These are phyloP conservation scores for Emergomyces pasteurianus DNA, from an alignment of 2,329 filamentous ascomycete species.

Conservation along the genomic window DNA sequence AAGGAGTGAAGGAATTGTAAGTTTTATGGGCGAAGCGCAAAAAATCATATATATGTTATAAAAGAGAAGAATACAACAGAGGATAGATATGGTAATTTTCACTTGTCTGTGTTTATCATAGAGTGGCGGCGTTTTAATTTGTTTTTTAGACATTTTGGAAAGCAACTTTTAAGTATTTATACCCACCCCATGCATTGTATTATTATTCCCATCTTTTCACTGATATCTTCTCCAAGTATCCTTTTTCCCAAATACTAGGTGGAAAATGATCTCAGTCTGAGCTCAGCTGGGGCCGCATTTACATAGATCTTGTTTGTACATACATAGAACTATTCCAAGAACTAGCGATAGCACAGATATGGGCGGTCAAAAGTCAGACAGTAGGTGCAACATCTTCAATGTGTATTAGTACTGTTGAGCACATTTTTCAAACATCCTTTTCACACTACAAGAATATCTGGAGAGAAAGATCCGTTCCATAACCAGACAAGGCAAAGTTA, in stretches of 20 bases:
- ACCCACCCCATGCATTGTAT: not conserved
- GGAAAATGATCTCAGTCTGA: not conserved
- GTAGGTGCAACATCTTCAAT: not conserved
- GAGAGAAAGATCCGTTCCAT: too few species aligned
- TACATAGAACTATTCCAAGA: not conserved
- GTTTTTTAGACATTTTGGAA: not conserved
- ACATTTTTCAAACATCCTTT: not conserved
- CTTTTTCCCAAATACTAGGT: too few species aligned
- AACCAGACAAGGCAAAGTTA: not conserved
- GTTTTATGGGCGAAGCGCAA: not conserved
- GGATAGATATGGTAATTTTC: not conserved
- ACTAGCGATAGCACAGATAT: not conserved
- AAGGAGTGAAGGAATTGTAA: constrained; percentile 1
- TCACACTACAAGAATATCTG: not conserved
- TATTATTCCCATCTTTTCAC: not conserved
- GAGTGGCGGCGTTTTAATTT: not conserved
- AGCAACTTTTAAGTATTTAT: not conserved
- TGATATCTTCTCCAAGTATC: not conserved
- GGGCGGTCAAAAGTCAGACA: not conserved
- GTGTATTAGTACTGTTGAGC: not conserved
- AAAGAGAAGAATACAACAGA: not conserved
- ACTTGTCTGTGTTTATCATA: not conserved
- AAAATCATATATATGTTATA: not conserved
- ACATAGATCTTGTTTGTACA: not conserved
- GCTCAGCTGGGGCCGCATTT: not conserved